Conservation (phyloP, 495 filamentous ascomycete genomes). For the Neurospora hispaniola region DNA sequence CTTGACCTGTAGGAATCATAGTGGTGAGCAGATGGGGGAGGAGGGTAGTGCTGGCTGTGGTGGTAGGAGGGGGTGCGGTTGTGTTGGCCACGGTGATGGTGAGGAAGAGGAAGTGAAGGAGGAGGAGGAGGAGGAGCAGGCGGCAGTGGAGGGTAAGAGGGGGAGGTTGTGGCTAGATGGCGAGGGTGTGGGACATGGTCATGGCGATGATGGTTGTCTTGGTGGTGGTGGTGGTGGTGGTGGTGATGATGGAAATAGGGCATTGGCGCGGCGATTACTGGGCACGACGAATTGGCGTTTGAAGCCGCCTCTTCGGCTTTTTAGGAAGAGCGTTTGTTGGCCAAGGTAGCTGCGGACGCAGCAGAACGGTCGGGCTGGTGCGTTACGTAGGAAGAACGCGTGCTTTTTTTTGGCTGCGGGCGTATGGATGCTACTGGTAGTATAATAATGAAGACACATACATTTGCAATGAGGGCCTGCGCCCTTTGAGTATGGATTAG, state of each 20-base stretch:
- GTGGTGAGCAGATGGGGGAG: conserved; percentile 10
- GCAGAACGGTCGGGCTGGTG: background rate
- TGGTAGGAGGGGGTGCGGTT: background rate
- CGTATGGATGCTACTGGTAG: background rate
- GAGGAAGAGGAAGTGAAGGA: background rate
- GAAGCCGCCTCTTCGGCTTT: background rate
- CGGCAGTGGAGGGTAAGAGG: background rate
- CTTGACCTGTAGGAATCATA: conserved; percentile 28
- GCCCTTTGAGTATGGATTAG: background rate
- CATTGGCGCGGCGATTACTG: background rate
- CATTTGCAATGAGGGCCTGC: conserved; percentile 1
- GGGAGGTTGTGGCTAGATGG: background rate
- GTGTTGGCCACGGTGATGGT: background rate
- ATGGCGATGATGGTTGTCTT: background rate
- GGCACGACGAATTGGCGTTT: background rate
- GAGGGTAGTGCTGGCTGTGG: background rate
- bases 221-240: background rate
- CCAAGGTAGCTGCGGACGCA: background rate
- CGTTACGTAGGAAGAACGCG: background rate
- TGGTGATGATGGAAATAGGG: background rate
- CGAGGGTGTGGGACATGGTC: background rate
- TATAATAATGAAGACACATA: background rate
- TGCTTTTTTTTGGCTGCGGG: background rate
- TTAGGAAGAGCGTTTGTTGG: background rate
- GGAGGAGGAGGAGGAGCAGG: background rate